Evolutionary conservation across 768 basidiomycete species (phyloP).

Genomic region (Russula sp.): DNA sequence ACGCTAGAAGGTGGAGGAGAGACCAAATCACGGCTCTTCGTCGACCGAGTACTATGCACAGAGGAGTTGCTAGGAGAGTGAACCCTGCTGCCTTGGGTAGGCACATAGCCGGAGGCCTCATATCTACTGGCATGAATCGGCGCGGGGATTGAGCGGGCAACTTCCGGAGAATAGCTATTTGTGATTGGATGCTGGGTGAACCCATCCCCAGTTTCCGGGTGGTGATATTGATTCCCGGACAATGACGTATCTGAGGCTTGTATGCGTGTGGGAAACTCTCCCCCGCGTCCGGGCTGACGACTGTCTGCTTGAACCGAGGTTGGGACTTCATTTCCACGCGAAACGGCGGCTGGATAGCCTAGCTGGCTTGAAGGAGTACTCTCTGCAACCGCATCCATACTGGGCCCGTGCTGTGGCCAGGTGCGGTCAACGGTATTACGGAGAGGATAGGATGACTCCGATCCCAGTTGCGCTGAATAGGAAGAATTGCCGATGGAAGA

Average conservation of each 20-base stretch:
- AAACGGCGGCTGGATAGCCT: not conserved
- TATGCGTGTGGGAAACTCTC: not conserved
- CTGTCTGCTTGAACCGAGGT: not conserved
- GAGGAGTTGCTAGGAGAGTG: constrained; percentile 23
- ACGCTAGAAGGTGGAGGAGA: constrained; percentile 20
- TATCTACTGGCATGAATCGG: constrained; percentile 8
- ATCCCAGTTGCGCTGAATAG: constrained; percentile 5
- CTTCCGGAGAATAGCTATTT: constrained; percentile 4
- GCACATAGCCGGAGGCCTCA: constrained; percentile 3
- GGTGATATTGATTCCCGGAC: constrained; percentile 2
- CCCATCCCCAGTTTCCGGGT: not conserved
- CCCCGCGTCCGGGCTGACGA: not conserved
- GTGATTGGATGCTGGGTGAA: constrained; percentile 8
- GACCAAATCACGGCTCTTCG: constrained; percentile 14
- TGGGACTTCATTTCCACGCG: not conserved
- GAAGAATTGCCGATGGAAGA: constrained; percentile 1
- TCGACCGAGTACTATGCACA: constrained; percentile 22
- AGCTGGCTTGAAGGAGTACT: not conserved
- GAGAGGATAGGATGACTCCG: constrained; percentile 4
- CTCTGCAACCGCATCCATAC: not conserved
- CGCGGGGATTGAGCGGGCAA: constrained; percentile 8
- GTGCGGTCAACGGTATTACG: constrained; percentile 4
- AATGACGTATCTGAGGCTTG: constrained; percentile 5
- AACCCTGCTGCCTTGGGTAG: constrained; percentile 16
- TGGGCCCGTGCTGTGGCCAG: not conserved